Evolutionary conservation across 225 moss, liverwort and hornwort species (phyloP).

Genomic region (Physcomitrium patens): DNA sequence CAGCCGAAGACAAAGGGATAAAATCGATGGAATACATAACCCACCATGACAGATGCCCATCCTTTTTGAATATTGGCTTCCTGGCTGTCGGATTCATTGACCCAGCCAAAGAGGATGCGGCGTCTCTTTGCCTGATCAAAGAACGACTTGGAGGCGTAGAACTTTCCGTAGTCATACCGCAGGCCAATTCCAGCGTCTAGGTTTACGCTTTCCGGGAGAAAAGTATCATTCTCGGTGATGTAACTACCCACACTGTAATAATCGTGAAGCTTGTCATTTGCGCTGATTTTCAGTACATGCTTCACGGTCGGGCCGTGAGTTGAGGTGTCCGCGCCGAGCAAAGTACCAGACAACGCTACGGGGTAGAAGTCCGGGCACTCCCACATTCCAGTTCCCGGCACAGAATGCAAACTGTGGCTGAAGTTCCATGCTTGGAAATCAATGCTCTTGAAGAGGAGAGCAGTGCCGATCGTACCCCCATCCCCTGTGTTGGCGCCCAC

Average conservation of each 20-base stretch:
- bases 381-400: conserved; percentile 85
- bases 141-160: conserved; percentile 88
- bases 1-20: background rate
- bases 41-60: conserved; percentile 86
- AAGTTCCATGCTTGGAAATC: conserved; percentile 71
- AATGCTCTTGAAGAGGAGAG: conserved; percentile 67
- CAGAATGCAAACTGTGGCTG: conserved; percentile 46
- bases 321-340: conserved; percentile 49
- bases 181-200: conserved; percentile 73
- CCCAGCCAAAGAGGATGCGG: conserved; percentile 83
- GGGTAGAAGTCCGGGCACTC: conserved; percentile 95
- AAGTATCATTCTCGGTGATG: conserved; percentile 52
- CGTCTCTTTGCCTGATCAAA: conserved; percentile 56
- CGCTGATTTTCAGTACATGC: conserved; percentile 77
- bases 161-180: conserved; percentile 87
- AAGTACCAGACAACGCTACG: conserved; percentile 41
- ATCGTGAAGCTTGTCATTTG: conserved; percentile 59
- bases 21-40: background rate
- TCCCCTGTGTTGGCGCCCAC: conserved; percentile 54
- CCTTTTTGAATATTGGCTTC: conserved; percentile 55
- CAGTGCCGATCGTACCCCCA: conserved; percentile 46
- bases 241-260: conserved; percentile 80
- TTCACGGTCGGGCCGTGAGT: conserved; percentile 51
- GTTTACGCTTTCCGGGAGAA: conserved; percentile 45
- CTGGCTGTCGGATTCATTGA: conserved; percentile 74